phyloP scores from a whole-genome alignment of 352 stramenopile species.

The Phytophthora hibernalis region DNA sequence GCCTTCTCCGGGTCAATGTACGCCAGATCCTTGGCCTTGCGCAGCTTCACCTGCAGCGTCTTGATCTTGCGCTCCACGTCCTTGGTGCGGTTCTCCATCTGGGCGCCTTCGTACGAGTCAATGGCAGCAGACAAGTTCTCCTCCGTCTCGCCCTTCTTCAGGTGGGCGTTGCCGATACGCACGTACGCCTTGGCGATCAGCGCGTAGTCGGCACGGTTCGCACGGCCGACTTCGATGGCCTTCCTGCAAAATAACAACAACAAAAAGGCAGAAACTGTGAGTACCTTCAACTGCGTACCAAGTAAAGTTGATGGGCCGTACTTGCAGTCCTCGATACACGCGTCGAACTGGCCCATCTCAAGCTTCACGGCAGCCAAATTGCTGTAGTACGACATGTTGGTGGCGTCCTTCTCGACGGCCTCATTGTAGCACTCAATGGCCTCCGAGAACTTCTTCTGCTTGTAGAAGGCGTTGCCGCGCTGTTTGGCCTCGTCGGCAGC shows the following conservation, averaged over 20 bases:
- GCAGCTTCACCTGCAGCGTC: constrained; percentile 94
- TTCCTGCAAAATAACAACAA: constrained; percentile 61
- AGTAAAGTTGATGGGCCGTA: constrained; percentile 34
- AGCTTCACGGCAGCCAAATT: constrained; percentile 98
- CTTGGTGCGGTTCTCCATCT: constrained; percentile 91
- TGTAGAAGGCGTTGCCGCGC: constrained; percentile 97
- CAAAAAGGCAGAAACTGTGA: not conserved
- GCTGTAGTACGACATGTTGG: constrained; percentile 97
- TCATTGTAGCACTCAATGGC: constrained; percentile 96
- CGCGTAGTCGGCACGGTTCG: constrained; percentile 95
- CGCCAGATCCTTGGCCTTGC: constrained; percentile 93
- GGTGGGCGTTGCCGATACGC: constrained; percentile 96
- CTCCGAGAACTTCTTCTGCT: constrained; percentile 96
- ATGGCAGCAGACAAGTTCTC: constrained; percentile 90
- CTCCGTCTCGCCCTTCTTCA: constrained; percentile 94
- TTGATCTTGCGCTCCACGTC: constrained; percentile 97
- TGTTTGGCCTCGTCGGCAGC: constrained; percentile 93
- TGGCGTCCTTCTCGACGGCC: constrained; percentile 94
- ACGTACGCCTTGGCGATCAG: constrained; percentile 96
- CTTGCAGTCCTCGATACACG: constrained; percentile 94
- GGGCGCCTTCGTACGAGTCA: constrained; percentile 84
- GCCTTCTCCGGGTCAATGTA: constrained; percentile 99
- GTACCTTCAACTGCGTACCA: no score
- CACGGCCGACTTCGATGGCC: constrained; percentile 96
- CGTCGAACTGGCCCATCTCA: constrained; percentile 95